These are phyloP conservation scores for Sclerotinia glacialis DNA, from an alignment of 2,329 filamentous ascomycete species.

Conservation along the genomic window DNA sequence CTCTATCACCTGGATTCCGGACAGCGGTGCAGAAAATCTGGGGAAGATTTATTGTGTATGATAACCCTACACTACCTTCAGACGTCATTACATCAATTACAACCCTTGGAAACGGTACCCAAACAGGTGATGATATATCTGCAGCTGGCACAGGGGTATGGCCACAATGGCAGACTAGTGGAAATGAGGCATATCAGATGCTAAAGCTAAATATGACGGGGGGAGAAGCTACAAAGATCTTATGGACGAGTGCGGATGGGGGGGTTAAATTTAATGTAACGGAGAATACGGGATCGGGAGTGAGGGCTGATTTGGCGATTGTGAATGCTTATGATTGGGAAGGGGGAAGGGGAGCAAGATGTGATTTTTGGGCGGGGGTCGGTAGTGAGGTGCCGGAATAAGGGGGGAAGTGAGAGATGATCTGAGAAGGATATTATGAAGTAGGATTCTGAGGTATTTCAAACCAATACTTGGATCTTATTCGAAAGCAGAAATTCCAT, in stretches of 20 bases:
- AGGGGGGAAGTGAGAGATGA: too few relatives aligned
- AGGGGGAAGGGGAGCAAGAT: conserved; percentile 24
- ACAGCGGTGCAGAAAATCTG: conserved; percentile 25
- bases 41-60: conserved; percentile 24
- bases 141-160: conserved; percentile 5
- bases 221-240: background rate
- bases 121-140: background rate
- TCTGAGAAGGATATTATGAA: too few relatives aligned
- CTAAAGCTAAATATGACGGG: conserved; percentile 18
- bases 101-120: background rate
- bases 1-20: conserved; percentile 23
- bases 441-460: background rate
- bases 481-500: too few relatives aligned
- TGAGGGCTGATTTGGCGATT: conserved; percentile 23
- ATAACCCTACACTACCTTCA: conserved; percentile 10
- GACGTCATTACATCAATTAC: conserved; percentile 1
- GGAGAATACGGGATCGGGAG: background rate
- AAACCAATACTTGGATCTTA: background rate
- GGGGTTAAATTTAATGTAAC: conserved; percentile 2
- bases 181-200: background rate
- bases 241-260: conserved; percentile 7
- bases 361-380: conserved; percentile 25
- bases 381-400: conserved; percentile 25
- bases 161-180: background rate
- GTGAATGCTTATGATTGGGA: conserved; percentile 30